These are phyloP conservation scores for Cucumis melo DNA, from an alignment of 306 rosid species.

Conservation along the genomic window DNA sequence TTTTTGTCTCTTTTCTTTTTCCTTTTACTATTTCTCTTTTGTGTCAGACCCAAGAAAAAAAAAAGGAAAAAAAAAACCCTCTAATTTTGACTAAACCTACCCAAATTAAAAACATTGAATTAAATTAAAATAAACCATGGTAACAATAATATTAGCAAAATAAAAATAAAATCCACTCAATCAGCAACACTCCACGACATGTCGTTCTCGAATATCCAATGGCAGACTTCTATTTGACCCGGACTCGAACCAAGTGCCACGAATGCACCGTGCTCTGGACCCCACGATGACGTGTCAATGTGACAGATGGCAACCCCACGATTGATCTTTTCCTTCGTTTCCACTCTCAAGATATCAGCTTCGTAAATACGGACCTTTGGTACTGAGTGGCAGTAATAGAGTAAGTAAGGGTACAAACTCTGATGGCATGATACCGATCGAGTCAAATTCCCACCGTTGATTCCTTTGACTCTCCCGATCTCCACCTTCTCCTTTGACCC, in stretches of 20 bases:
- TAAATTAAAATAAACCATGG: background rate
- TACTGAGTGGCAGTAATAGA: slow-evolving; percentile 82
- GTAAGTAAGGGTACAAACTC: slow-evolving; percentile 65
- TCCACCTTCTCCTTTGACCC: slow-evolving; percentile 41
- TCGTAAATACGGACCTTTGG: slow-evolving; percentile 65
- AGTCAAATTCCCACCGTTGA: slow-evolving; percentile 56
- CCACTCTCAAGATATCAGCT: slow-evolving; percentile 40
- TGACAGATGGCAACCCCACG: slow-evolving; percentile 73
- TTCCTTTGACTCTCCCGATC: slow-evolving; percentile 38
- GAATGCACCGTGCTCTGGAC: slow-evolving; percentile 60
- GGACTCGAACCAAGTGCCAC: slow-evolving; percentile 40
- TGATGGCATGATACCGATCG: slow-evolving; percentile 82
- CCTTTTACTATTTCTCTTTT: background rate
- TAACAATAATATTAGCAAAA: background rate
- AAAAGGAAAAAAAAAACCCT: background rate
- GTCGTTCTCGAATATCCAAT: slow-evolving; percentile 67
- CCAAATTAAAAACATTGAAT: background rate
- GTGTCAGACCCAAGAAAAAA: background rate
- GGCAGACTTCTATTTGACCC: slow-evolving; percentile 46
- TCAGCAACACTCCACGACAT: slow-evolving; percentile 53
- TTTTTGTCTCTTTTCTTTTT: background rate
- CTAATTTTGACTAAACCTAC: background rate
- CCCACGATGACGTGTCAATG: slow-evolving; percentile 70
- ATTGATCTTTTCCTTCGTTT: slow-evolving; percentile 21
- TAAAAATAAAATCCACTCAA: background rate